phyloP scores from a whole-genome alignment of 345 rosid species.

The Rhodamnia rubescens region DNA sequence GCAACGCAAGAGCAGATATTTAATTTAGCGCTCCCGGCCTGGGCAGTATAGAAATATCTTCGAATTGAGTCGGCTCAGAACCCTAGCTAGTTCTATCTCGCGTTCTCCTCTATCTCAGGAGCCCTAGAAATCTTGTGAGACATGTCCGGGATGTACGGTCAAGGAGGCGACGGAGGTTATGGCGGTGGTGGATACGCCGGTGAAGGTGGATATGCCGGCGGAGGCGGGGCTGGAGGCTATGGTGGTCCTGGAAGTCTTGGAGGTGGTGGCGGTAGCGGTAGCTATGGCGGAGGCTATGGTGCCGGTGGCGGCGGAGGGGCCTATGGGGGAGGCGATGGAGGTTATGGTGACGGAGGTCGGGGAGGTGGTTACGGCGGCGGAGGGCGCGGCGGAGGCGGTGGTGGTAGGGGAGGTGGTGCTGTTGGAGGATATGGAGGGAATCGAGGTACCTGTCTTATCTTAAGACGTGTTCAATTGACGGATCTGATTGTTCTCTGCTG shows the following conservation, averaged over 20 bases:
- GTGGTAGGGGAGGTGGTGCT: constrained; percentile 29
- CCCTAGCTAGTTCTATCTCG: background rate
- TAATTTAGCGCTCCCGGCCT: background rate
- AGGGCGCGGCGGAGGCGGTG: constrained; percentile 3
- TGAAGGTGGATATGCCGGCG: constrained; percentile 19
- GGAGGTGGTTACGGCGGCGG: background rate
- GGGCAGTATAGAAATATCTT: background rate
- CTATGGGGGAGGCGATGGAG: constrained; percentile 46
- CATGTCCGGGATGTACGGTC: constrained; percentile 80
- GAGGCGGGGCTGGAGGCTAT: constrained; percentile 42
- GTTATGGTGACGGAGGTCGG: constrained; percentile 6
- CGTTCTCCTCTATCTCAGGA: background rate
- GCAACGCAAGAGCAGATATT: background rate
- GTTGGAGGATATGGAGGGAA: constrained; percentile 48
- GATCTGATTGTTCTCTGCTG: constrained; percentile 3
- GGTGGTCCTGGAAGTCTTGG: constrained; percentile 37
- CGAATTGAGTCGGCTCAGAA: background rate
- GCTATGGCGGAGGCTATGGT: constrained; percentile 22
- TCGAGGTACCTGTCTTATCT: constrained; percentile 23
- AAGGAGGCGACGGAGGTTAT: constrained; percentile 26
- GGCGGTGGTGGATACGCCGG: constrained; percentile 9
- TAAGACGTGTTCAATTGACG: background rate
- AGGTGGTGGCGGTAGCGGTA: constrained; percentile 9
- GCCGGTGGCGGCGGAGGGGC: constrained; percentile 38
- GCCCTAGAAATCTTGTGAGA: constrained; percentile 11